Conservation (phyloP, 768 basidiomycete species). For the Cystobasidium ongulense region DNA sequence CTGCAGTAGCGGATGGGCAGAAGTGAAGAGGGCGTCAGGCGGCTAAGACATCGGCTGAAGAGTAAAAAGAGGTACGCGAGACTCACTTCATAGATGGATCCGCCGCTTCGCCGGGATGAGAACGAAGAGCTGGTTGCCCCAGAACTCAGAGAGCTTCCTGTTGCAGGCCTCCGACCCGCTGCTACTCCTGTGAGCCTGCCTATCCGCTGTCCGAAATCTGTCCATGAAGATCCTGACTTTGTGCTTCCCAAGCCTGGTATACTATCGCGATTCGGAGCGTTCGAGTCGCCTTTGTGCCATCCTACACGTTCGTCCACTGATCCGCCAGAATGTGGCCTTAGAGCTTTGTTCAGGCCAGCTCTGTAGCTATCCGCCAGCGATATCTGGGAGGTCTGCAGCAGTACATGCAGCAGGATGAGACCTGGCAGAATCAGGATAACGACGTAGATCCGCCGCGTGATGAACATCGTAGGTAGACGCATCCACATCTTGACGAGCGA, state of each 20-base stretch:
- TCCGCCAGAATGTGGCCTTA: background rate
- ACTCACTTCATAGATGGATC: constrained; percentile 21
- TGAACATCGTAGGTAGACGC: background rate
- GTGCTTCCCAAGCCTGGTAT: background rate
- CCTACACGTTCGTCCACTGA: constrained; percentile 10
- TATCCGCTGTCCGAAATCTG: constrained; percentile 7
- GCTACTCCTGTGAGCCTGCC: constrained; percentile 10
- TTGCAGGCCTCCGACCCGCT: background rate
- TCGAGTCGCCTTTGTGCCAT: constrained; percentile 3
- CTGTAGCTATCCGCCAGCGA: background rate
- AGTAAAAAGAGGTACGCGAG: background rate
- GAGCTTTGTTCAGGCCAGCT: background rate
- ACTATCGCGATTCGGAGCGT: background rate
- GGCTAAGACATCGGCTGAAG: background rate
- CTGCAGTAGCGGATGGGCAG: background rate
- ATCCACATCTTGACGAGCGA: constrained; percentile 1
- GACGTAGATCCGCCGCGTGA: constrained; percentile 17
- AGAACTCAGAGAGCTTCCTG: background rate
- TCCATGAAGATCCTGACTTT: constrained; percentile 6
- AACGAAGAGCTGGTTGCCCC: background rate
- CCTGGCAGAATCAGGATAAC: constrained; percentile 6
- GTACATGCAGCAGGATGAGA: constrained; percentile 9
- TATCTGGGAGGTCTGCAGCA: background rate
- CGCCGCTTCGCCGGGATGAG: background rate
- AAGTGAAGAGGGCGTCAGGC: background rate